A percentile compares a stretch with the other conserved stretches of the same genome.
phyloP scores from a whole-genome alignment of 2,329 filamentous ascomycete genomes.

The Phialophora tarda region DNA sequence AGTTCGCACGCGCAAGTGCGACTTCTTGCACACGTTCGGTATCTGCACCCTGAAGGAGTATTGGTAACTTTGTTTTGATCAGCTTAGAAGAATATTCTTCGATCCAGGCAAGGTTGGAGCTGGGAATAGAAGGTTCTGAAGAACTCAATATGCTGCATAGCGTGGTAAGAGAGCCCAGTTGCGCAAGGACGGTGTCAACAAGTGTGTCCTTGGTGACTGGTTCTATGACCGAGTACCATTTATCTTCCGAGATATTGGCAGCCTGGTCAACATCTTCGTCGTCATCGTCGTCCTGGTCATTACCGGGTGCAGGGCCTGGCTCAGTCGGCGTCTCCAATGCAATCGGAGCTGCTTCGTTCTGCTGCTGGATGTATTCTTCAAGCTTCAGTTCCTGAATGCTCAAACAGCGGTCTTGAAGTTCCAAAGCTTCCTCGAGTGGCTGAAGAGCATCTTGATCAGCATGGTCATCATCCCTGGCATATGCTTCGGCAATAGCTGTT shows the following conservation, averaged over 20 bases:
- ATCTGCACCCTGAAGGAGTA: slow-evolving; percentile 55
- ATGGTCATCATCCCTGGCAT: slow-evolving; percentile 59
- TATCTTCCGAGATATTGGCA: slow-evolving; percentile 38
- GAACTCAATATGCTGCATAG: slow-evolving; percentile 56
- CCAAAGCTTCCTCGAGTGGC: slow-evolving; percentile 65
- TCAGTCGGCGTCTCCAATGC: slow-evolving; percentile 23
- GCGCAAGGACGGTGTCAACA: slow-evolving; percentile 70
- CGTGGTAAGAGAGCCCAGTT: slow-evolving; percentile 62
- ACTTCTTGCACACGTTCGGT: slow-evolving; percentile 56
- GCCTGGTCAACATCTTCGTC: slow-evolving; percentile 45
- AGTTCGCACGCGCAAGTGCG: slow-evolving; percentile 61
- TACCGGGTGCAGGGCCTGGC: slow-evolving; percentile 24
- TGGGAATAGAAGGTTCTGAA: slow-evolving; percentile 44
- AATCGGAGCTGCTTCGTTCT: slow-evolving; percentile 28
- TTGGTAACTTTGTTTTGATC: slow-evolving; percentile 59
- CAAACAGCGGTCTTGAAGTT: slow-evolving; percentile 64
- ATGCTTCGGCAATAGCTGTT: slow-evolving; percentile 66
- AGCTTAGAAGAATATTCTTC: slow-evolving; percentile 62
- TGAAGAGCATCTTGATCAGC: slow-evolving; percentile 56
- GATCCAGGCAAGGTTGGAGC: slow-evolving; percentile 59
- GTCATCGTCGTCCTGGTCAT: slow-evolving; percentile 2
- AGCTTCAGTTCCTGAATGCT: slow-evolving; percentile 58
- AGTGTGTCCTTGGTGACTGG: slow-evolving; percentile 68
- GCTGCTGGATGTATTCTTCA: slow-evolving; percentile 53
- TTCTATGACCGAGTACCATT: slow-evolving; percentile 71